Conservation (phyloP, 305 asterid species). For the Solanum hybrid region DNA sequence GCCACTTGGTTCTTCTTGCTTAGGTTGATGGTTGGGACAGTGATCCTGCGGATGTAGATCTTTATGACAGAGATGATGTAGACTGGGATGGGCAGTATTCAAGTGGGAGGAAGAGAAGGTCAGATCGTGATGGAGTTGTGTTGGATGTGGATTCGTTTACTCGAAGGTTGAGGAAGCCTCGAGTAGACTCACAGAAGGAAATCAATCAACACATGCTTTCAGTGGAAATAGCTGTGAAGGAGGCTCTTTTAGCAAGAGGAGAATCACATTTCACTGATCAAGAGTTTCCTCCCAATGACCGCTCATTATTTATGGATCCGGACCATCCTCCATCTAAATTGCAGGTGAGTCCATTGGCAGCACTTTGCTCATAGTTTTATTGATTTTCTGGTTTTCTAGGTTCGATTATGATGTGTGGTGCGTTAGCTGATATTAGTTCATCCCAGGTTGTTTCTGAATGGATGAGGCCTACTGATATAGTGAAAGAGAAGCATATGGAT, state of each 20-base stretch:
- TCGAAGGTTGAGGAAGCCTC: slow-evolving; percentile 84
- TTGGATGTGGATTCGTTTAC: slow-evolving; percentile 90
- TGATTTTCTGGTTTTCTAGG: slow-evolving; percentile 10
- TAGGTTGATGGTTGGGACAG: slow-evolving; percentile 99
- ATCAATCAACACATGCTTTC: slow-evolving; percentile 94
- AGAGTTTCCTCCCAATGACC: slow-evolving; percentile 93
- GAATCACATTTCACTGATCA: slow-evolving; percentile 90
- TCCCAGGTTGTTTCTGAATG: slow-evolving; percentile 79
- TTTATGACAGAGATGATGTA: slow-evolving; percentile 93
- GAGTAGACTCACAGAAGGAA: slow-evolving; percentile 88
- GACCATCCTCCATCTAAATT: slow-evolving; percentile 73
- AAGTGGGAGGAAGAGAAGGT: slow-evolving; percentile 93
- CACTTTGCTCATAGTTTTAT: neutral
- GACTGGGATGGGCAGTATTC: slow-evolving; percentile 99
- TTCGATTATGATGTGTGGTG: neutral
- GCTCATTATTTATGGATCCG: slow-evolving; percentile 86
- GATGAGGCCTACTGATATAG: slow-evolving; percentile 93
- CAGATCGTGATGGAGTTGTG: slow-evolving; percentile 76
- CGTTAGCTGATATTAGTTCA: neutral
- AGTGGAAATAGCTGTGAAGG: slow-evolving; percentile 92
- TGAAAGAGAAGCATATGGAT: slow-evolving; percentile 68
- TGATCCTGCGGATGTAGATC: slow-evolving; percentile 98
- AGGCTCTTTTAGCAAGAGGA: slow-evolving; percentile 90
- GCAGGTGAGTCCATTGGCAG: slow-evolving; percentile 38
- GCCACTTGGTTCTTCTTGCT: slow-evolving; percentile 7